Conservation (phyloP, 225 moss, liverwort and hornwort species). For the Antitrichia curtipendula region DNA sequence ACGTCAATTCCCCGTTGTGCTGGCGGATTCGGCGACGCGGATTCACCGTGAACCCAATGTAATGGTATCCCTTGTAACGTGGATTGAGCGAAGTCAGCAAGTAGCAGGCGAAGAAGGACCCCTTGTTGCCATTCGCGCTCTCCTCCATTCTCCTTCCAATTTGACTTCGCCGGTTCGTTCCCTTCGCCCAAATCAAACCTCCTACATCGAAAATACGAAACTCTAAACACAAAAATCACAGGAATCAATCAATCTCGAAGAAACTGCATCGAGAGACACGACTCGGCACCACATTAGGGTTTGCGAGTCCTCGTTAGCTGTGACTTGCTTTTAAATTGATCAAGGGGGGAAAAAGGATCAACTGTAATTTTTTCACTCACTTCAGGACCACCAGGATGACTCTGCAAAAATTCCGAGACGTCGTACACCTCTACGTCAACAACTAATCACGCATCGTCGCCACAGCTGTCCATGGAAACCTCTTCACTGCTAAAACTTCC, state of each 20-base stretch:
- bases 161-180: background rate
- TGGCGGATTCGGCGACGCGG: slow-evolving; percentile 83
- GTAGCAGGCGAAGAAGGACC: slow-evolving; percentile 69
- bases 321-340: background rate
- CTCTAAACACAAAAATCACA: background rate
- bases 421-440: slow-evolving; percentile 25
- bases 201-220: background rate
- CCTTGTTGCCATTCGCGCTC: background rate
- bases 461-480: background rate
- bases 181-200: background rate
- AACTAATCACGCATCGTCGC: slow-evolving; percentile 17
- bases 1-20: slow-evolving; percentile 81
- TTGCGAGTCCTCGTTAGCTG: background rate
- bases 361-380: background rate
- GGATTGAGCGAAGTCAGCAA: slow-evolving; percentile 85
- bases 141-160: slow-evolving; percentile 1
- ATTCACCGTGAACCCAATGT: slow-evolving; percentile 90
- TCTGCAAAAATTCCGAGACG: slow-evolving; percentile 12
- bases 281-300: background rate
- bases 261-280: background rate
- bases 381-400: slow-evolving; percentile 24
- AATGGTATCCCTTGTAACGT: slow-evolving; percentile 62
- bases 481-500: background rate
- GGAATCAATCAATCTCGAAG: background rate
- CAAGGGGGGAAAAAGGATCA: background rate